Evolutionary conservation across 108 stramenopile genomes (phyloP), one percentile per base, ranked within the genome.

Genomic region (Cylindrotheca fusiformis): DNA sequence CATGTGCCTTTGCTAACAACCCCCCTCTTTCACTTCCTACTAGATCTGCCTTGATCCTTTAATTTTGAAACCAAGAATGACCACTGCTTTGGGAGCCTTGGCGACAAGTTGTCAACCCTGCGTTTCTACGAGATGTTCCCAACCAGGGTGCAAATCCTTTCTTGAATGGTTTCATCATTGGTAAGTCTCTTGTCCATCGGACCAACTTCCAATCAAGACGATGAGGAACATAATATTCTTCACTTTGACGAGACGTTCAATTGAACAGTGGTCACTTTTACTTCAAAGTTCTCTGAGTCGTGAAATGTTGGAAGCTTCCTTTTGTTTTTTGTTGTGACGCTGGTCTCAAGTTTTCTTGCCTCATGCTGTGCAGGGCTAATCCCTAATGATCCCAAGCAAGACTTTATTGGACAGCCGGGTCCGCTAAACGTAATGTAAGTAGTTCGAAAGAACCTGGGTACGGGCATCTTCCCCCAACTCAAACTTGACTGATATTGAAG

Each of bases 271-370:
- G 63, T 63, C 63, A 58, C 32, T 33, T 45, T 21, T 59, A 59
- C 63, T 63, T 63, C 63, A 63, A 63, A 63, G 63, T 63, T 63
- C 63, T 17, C 63, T 52, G 63, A 63, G 63, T 52, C 52, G 36
- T 41, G 36, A 41, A 41, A 6, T 14, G 6, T 41, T 6, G 10
- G 6, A 6, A 14, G 14, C 10, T 41, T 41, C 10, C 36, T 14
- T 41, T 41, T 41, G 6, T 41, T 41, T 41, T 14, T 41, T 14
- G 14, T 14, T 14, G 14, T 14, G 14, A 41, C 14, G 10, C 14
- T 14, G 36, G 10, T 41, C 36, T 14, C 36, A 10, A 41, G 14
- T 41, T 41, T 6, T 41, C 14, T 41, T 41, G 10, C 6, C 10
- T 41, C 14, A 10, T 41, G 36, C 6, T 41, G 6, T 41, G 6